These are phyloP conservation scores for Solanum etuberosum DNA, from an alignment of 257 asterid genomes.

Conservation along the genomic window DNA sequence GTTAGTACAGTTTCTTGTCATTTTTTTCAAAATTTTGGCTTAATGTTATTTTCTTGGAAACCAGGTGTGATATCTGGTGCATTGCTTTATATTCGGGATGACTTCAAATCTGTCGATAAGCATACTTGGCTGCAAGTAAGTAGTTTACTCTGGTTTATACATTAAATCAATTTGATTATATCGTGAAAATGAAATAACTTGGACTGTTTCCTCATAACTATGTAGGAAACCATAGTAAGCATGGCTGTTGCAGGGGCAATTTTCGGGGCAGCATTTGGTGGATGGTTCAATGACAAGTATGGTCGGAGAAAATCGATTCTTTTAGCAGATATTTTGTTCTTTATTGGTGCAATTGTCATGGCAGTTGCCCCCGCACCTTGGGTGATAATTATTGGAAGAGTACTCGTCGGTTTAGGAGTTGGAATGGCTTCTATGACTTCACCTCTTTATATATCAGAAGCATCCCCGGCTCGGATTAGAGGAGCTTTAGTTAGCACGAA, in stretches of 20 bases:
- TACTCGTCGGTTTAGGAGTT: constrained; percentile 73
- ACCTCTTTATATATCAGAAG: constrained; percentile 75
- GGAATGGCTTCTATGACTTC: constrained; percentile 93
- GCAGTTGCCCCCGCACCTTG: constrained; percentile 50
- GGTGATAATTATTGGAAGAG: constrained; percentile 61
- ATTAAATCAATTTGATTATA: background rate
- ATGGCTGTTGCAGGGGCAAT: constrained; percentile 78
- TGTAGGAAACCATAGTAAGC: constrained; percentile 78
- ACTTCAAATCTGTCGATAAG: constrained; percentile 31
- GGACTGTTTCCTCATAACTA: background rate
- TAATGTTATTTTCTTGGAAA: background rate
- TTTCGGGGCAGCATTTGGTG: constrained; percentile 72
- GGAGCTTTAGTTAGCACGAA: constrained; percentile 82
- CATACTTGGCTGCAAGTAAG: constrained; percentile 61
- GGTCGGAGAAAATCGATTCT: constrained; percentile 63
- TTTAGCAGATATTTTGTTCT: constrained; percentile 53
- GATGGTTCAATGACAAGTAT: constrained; percentile 47
- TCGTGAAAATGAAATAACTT: background rate
- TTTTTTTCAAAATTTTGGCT: background rate
- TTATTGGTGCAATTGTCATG: constrained; percentile 56
- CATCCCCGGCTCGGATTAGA: constrained; percentile 74
- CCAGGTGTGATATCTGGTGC: constrained; percentile 91
- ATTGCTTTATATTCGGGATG: constrained; percentile 60
- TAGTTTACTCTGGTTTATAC: background rate
- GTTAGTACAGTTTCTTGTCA: background rate